Evolutionary conservation across 2,329 filamentous ascomycete genomes (phyloP).

Genomic region (Tympanopsis confertula): DNA sequence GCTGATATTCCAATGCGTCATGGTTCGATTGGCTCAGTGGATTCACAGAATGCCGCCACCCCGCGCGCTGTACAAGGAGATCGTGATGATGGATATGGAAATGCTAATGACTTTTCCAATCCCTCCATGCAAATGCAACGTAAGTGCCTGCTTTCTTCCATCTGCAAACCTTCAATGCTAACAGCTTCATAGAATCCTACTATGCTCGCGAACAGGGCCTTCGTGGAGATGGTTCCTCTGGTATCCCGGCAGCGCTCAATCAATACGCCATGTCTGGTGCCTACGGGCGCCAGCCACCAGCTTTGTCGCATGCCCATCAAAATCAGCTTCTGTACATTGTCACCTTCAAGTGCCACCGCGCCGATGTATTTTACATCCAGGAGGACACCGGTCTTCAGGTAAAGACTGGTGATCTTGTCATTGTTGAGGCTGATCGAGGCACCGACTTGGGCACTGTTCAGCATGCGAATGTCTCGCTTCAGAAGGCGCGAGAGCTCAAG

Average conservation of each 20-base stretch:
- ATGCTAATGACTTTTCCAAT: slow-evolving; percentile 4
- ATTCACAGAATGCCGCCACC: slow-evolving; percentile 11
- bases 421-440: slow-evolving; percentile 92
- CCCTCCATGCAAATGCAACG: slow-evolving; percentile 23
- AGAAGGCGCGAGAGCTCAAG: slow-evolving; percentile 77
- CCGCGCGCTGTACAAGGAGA: slow-evolving; percentile 2
- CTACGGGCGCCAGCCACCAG: slow-evolving; percentile 12
- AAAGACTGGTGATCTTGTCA: slow-evolving; percentile 85
- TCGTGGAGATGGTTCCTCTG: slow-evolving; percentile 6
- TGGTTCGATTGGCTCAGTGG: slow-evolving; percentile 24
- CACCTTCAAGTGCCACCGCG: slow-evolving; percentile 88
- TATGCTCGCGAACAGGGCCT: slow-evolving; percentile 5
- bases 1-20: slow-evolving; percentile 34
- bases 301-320: slow-evolving; percentile 37
- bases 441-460: slow-evolving; percentile 91
- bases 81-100: slow-evolving; percentile 1
- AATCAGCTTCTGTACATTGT: slow-evolving; percentile 76
- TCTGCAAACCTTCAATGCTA: slow-evolving; percentile 7
- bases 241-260: slow-evolving; percentile 3
- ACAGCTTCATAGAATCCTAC: slow-evolving; percentile 7
- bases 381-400: slow-evolving; percentile 87
- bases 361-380: slow-evolving; percentile 94
- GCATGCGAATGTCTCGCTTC: slow-evolving; percentile 76
- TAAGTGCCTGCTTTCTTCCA: slow-evolving; percentile 23
- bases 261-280: slow-evolving; percentile 6